phyloP scores from a whole-genome alignment of 2,329 filamentous ascomycete species.

The Cladosporium halotolerans region DNA sequence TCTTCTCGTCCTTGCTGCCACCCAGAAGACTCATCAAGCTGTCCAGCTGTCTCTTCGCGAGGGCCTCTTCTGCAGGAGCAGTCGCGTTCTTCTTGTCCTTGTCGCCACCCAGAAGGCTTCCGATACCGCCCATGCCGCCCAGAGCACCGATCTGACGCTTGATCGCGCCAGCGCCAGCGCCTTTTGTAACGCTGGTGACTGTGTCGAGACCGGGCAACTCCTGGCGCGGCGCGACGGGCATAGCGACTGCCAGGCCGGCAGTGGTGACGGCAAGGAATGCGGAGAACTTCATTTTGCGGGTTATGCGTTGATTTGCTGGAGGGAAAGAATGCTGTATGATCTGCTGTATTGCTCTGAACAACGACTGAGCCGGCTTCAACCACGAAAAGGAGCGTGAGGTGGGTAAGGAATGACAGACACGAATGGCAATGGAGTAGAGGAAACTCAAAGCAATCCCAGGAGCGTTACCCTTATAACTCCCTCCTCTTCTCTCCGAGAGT shows the following conservation, averaged over 20 bases:
- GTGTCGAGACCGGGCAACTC: neutral
- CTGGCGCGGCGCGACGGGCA: neutral
- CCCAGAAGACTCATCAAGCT: neutral
- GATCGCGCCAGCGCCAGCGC: neutral
- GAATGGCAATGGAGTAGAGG: neutral
- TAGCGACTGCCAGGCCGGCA: conserved; percentile 3
- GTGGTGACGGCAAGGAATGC: conserved; percentile 2
- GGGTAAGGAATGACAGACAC: neutral
- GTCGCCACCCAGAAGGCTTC: neutral
- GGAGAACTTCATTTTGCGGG: conserved; percentile 2
- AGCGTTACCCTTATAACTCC: neutral
- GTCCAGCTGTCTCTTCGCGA: neutral
- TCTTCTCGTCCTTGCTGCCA: neutral
- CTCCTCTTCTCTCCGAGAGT: neutral
- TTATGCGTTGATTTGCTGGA: neutral
- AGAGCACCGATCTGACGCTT: neutral
- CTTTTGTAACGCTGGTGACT: neutral
- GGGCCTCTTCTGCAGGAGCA: too few relatives aligned
- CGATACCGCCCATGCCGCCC: neutral
- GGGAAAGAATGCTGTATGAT: neutral
- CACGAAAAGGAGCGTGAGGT: neutral
- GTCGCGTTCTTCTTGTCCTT: neutral
- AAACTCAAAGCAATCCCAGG: neutral
- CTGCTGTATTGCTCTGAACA: too few relatives aligned
- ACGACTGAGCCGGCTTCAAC: too few relatives aligned